Evolutionary conservation across 2,329 filamentous ascomycete genomes (phyloP).

Genomic region (Penicillium sp.): DNA sequence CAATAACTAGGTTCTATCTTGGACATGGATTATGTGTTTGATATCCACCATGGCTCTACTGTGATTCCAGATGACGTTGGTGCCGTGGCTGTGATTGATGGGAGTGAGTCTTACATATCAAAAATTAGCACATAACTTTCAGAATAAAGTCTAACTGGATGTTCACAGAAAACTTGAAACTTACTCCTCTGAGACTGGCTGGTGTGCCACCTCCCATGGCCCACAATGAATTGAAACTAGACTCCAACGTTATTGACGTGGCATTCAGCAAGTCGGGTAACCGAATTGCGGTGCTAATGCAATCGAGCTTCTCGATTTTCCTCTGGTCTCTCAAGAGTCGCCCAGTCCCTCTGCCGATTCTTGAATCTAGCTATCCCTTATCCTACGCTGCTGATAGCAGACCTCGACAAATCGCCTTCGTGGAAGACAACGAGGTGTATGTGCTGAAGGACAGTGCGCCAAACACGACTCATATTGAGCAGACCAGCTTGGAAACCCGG

Average conservation of each 20-base stretch:
- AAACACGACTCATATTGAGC: slow-evolving; percentile 31
- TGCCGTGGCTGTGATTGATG: slow-evolving; percentile 80
- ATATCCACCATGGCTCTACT: slow-evolving; percentile 67
- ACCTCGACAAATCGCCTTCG: slow-evolving; percentile 49
- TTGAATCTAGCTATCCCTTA: slow-evolving; percentile 41
- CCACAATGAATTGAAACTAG: slow-evolving; percentile 67
- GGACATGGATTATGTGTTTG: slow-evolving; percentile 64
- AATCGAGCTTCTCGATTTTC: slow-evolving; percentile 65
- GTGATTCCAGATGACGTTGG: slow-evolving; percentile 73
- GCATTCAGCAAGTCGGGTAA: slow-evolving; percentile 66
- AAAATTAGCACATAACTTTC: background rate
- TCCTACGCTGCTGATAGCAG: slow-evolving; percentile 29
- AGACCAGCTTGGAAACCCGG: slow-evolving; percentile 36
- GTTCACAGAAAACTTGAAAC: slow-evolving; percentile 60
- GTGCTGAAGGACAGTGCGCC: slow-evolving; percentile 41
- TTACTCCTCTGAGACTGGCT: slow-evolving; percentile 80
- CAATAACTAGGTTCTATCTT: background rate
- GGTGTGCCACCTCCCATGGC: slow-evolving; percentile 94
- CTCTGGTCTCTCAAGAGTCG: slow-evolving; percentile 60
- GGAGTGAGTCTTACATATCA: slow-evolving; percentile 50
- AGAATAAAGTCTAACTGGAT: slow-evolving; percentile 12
- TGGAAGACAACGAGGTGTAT: slow-evolving; percentile 43
- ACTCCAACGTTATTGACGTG: slow-evolving; percentile 69
- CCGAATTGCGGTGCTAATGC: slow-evolving; percentile 70
- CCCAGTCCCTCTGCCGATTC: slow-evolving; percentile 37